Evolutionary conservation across 352 stramenopile species (phyloP).

Genomic region (Globisporangium paroecandrum): DNA sequence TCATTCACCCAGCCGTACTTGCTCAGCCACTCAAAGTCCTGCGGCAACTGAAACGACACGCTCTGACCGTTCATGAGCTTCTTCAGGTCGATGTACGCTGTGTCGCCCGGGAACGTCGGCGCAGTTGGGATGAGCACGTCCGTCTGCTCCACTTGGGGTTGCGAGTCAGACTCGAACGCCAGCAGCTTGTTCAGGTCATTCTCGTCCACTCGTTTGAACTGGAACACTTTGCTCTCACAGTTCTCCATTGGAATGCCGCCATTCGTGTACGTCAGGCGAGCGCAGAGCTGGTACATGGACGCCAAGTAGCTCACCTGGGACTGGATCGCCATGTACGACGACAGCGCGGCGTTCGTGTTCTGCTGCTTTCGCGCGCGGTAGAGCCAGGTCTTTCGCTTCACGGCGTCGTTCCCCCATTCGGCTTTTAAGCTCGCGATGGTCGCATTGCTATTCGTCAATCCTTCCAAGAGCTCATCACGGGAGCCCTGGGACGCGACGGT

Average conservation of each 20-base stretch:
- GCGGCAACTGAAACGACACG: not conserved
- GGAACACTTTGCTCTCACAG: not conserved
- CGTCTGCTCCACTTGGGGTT: not conserved
- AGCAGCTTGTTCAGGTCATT: not conserved
- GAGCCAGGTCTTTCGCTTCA: conserved; percentile 1
- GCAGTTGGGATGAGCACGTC: not conserved
- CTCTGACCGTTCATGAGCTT: conserved; percentile 3
- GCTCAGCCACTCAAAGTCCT: conserved; percentile 3
- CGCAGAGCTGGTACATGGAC: conserved; percentile 2
- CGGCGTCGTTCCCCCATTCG: not conserved
- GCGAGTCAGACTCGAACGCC: not conserved
- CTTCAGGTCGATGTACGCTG: not conserved
- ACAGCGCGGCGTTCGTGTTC: conserved; percentile 3
- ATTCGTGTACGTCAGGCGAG: not conserved
- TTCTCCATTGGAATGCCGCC: not conserved
- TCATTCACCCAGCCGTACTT: conserved; percentile 7
- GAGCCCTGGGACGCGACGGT: not conserved
- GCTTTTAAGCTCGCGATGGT: not conserved
- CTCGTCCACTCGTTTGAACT: conserved; percentile 1
- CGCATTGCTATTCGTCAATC: not conserved
- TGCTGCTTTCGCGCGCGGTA: not conserved
- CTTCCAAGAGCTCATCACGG: not conserved
- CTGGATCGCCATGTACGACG: not conserved
- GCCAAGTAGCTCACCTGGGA: not conserved
- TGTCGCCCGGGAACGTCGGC: not conserved